Evolutionary conservation across 805 yeast genomes (phyloP), one percentile per base, ranked within the genome.

Genomic region (Suhomyces prunicola): DNA sequence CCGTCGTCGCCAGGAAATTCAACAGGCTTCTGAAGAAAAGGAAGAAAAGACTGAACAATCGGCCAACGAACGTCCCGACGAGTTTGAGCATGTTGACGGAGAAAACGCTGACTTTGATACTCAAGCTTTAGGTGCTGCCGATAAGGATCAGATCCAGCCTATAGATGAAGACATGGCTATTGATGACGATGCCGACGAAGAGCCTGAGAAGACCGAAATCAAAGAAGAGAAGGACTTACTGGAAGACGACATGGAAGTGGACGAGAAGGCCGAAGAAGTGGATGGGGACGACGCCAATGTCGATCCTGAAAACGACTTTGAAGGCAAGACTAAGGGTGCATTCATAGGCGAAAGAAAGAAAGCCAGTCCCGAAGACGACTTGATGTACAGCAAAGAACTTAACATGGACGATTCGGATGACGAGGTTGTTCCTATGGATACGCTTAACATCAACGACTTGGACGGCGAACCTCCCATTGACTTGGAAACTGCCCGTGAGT

Each of bases 61-160:
- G 23, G 84, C 85, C 10, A 85, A 81, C 54, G 86, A 84, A 55
- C 79, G 84, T 48, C 92, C 96, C 0, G 96, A 90, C 63, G 96
- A 90, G 61, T 88, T 90, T 67, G 90, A 89, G 64, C 94, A 89
- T 62, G 76, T 87, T 48, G 90, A 88, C 40, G 92, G 91, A 47
- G 92, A 86, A 46, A 86, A 87, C 55, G 83, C 93, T 3, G 84
- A 86, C 27, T 77, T 74, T 52, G 92, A 89, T 48, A 89, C 96
- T 0, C 98, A 94, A 68, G 99, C 98, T 0, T 72, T 94, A 49
- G 98, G 98, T 22, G 85, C 92, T 44, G 96, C 97, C 5, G 83
- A 84, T 54, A 81, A 85, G 61, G 97, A 91, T 46, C 91, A 88
- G 62, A 73, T 81, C 13, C 94, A 90, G 65, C 67, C 85, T 0